Evolutionary conservation across 2,329 filamentous ascomycete genomes (phyloP).

Genomic region (Aspergillus ochraceoroseus): DNA sequence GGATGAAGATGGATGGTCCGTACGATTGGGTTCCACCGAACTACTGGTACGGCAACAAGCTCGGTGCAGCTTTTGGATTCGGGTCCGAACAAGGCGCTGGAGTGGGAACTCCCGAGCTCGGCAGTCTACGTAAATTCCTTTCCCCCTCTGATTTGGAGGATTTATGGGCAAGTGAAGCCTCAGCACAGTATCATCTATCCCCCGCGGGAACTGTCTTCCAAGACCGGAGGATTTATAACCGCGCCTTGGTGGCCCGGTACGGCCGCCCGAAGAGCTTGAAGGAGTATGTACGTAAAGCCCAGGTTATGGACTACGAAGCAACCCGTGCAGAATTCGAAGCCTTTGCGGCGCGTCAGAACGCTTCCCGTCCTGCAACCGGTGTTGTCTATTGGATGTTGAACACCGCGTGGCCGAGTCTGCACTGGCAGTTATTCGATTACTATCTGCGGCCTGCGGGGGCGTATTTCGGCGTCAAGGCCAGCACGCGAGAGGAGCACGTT

Average conservation of each 20-base stretch:
- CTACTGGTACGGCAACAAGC: slow-evolving; percentile 56
- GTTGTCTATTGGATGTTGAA: slow-evolving; percentile 65
- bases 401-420: slow-evolving; percentile 59
- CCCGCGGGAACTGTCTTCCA: slow-evolving; percentile 53
- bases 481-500: slow-evolving; percentile 49
- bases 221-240: slow-evolving; percentile 55
- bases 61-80: slow-evolving; percentile 59
- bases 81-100: slow-evolving; percentile 59
- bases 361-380: slow-evolving; percentile 53
- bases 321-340: slow-evolving; percentile 57
- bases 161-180: slow-evolving; percentile 53
- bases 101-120: slow-evolving; percentile 57
- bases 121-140: slow-evolving; percentile 53
- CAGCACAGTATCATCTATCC: slow-evolving; percentile 58
- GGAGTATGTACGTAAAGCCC: slow-evolving; percentile 57
- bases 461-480: slow-evolving; percentile 57
- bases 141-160: slow-evolving; percentile 49
- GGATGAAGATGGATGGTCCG: slow-evolving; percentile 63
- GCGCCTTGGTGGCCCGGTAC: slow-evolving; percentile 50
- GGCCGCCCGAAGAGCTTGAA: slow-evolving; percentile 50
- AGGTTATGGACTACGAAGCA: slow-evolving; percentile 62
- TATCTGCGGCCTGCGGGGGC: slow-evolving; percentile 56
- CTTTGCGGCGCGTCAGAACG: slow-evolving; percentile 50
- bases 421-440: slow-evolving; percentile 63
- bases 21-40: slow-evolving; percentile 64